These are phyloP conservation scores for Ogataea degrootiae DNA, from an alignment of 805 yeast species.

Conservation along the genomic window DNA sequence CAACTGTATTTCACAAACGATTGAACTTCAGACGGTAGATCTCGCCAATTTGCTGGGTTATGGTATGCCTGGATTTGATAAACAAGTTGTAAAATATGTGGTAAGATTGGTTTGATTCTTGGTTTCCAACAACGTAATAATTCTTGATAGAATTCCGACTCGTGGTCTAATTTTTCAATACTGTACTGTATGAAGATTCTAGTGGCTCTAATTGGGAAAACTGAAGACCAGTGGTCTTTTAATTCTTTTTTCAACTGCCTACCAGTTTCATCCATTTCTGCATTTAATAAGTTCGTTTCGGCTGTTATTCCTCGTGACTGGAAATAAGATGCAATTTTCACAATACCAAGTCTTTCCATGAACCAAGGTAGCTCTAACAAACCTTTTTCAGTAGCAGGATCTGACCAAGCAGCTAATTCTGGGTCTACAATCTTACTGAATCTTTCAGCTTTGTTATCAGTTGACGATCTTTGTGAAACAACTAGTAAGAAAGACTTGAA, in stretches of 20 bases:
- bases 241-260: constrained; percentile 66
- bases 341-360: constrained; percentile 96
- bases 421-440: constrained; percentile 91
- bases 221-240: constrained; percentile 87
- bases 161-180: constrained; percentile 82
- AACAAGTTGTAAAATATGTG: constrained; percentile 80
- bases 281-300: constrained; percentile 64
- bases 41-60: constrained; percentile 87
- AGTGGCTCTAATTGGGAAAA: constrained; percentile 94
- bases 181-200: constrained; percentile 93
- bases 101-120: constrained; percentile 83
- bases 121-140: constrained; percentile 86
- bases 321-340: constrained; percentile 87
- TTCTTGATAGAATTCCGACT: constrained; percentile 65
- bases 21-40: constrained; percentile 83
- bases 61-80: constrained; percentile 93
- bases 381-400: constrained; percentile 86
- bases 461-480: constrained; percentile 81
- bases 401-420: constrained; percentile 88
- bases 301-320: constrained; percentile 77
- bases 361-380: constrained; percentile 91
- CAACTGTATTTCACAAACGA: constrained; percentile 86
- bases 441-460: constrained; percentile 62
- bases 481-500: constrained; percentile 89
- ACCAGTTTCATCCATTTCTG: constrained; percentile 90